A percentile compares a stretch with the other conserved stretches of the same genome.
These are phyloP conservation scores for Saxophila tyrrhenica DNA, from an alignment of 495 filamentous ascomycete species.

Conservation along the genomic window DNA sequence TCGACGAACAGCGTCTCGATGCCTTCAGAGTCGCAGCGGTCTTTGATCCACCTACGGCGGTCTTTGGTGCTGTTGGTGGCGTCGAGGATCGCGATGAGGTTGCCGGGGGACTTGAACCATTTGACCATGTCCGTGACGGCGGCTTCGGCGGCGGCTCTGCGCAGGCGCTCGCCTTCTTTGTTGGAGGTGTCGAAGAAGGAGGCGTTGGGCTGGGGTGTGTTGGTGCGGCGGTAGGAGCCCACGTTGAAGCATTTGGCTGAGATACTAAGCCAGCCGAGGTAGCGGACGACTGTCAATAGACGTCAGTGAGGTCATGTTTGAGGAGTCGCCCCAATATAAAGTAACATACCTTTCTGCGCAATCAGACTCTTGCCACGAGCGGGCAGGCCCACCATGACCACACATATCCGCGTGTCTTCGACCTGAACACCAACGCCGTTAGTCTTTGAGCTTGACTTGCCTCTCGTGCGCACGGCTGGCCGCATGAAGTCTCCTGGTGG, in stretches of 20 bases:
- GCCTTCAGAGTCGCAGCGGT: slow-evolving; percentile 55
- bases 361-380: slow-evolving; percentile 95
- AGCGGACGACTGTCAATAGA: slow-evolving; percentile 61
- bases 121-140: slow-evolving; percentile 82
- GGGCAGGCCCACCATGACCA: slow-evolving; percentile 97
- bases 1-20: slow-evolving; percentile 93
- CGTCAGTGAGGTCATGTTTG: neutral
- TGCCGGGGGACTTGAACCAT: slow-evolving; percentile 66
- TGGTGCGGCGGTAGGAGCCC: slow-evolving; percentile 77
- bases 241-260: slow-evolving; percentile 92
- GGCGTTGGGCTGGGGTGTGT: slow-evolving; percentile 74
- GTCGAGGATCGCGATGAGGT: slow-evolving; percentile 83
- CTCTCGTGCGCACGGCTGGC: slow-evolving; percentile 5
- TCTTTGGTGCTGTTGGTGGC: slow-evolving; percentile 89
- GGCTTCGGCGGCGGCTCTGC: slow-evolving; percentile 75
- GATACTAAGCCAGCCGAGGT: slow-evolving; percentile 92
- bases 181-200: slow-evolving; percentile 90
- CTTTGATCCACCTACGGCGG: slow-evolving; percentile 82
- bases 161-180: slow-evolving; percentile 76
- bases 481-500: slow-evolving; percentile 19
- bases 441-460: slow-evolving; percentile 23
- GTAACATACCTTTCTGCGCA: slow-evolving; percentile 70
- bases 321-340: neutral
- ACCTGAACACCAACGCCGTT: slow-evolving; percentile 54
- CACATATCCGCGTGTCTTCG: slow-evolving; percentile 89